Percentiles rank a stretch among this genome's conserved stretches.
Evolutionary conservation across 805 yeast genomes (phyloP).

Genomic region (Candida succiphila): DNA sequence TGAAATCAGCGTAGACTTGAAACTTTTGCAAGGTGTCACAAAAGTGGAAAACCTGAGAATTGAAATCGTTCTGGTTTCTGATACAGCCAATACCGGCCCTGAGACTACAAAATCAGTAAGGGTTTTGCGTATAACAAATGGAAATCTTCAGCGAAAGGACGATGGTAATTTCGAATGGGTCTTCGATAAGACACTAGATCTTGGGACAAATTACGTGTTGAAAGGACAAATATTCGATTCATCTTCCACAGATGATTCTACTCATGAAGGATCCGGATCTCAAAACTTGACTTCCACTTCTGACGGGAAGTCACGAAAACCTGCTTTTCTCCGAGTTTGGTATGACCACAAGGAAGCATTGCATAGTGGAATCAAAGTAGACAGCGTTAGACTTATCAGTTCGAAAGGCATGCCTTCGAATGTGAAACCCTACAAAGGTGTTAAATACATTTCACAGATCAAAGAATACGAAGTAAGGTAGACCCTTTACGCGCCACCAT

Average conservation of each 20-base stretch:
- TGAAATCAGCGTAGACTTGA: slow-evolving; percentile 45
- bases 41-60: slow-evolving; percentile 37
- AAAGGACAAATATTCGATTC: slow-evolving; percentile 34
- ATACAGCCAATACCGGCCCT: slow-evolving; percentile 8
- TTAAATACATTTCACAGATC: slow-evolving; percentile 62
- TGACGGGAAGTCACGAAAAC: slow-evolving; percentile 15
- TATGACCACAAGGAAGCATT: slow-evolving; percentile 59
- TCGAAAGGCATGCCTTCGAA: slow-evolving; percentile 43
- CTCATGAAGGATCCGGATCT: slow-evolving; percentile 1
- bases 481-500: not conserved
- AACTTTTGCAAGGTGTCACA: slow-evolving; percentile 33
- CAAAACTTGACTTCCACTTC: too few relatives aligned
- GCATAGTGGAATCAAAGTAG: slow-evolving; percentile 69
- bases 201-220: slow-evolving; percentile 61
- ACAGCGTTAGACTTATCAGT: slow-evolving; percentile 43
- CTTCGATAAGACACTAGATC: slow-evolving; percentile 43
- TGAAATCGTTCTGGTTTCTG: slow-evolving; percentile 19
- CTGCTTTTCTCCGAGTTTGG: slow-evolving; percentile 35
- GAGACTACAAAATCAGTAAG: slow-evolving; percentile 41
- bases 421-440: slow-evolving; percentile 84
- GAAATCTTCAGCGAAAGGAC: slow-evolving; percentile 53
- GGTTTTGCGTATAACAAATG: slow-evolving; percentile 64
- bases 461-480: slow-evolving; percentile 45
- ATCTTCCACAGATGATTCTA: slow-evolving; percentile 2
- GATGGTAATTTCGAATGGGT: slow-evolving; percentile 58